Conservation (phyloP, 1,284 basidiomycete genomes). For the Bjerkandera adusta region DNA sequence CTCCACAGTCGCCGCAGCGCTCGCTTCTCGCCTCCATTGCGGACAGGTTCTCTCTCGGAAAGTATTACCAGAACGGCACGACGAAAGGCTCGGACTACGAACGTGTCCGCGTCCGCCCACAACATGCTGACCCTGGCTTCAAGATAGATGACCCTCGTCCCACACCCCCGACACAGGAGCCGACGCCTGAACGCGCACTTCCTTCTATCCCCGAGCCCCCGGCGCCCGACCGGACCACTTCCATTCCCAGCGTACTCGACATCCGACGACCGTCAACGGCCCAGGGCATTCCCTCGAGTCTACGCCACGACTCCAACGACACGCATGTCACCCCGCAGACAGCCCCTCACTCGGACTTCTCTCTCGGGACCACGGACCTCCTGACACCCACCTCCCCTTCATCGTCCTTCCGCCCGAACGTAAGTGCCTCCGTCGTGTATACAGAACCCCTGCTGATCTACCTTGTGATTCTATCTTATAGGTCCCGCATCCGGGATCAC, state of each 20-base stretch:
- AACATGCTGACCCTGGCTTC: conserved; percentile 4
- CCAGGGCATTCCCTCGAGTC: neutral
- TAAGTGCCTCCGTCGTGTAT: neutral
- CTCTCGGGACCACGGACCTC: conserved; percentile 14
- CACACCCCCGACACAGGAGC: neutral
- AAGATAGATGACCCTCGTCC: conserved; percentile 13
- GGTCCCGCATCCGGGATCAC: neutral
- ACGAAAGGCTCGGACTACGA: conserved; percentile 20
- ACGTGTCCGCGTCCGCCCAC: conserved; percentile 8
- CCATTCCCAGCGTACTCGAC: conserved; percentile 17
- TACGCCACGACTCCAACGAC: neutral
- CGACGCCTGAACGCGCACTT: neutral
- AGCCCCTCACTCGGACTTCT: conserved; percentile 14
- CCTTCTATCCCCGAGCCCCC: neutral
- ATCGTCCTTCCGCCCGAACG: neutral
- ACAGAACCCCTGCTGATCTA: no score
- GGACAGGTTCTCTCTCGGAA: conserved; percentile 7
- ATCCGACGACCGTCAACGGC: conserved; percentile 9
- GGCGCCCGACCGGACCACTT: conserved; percentile 1
- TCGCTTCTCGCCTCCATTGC: conserved; percentile 8
- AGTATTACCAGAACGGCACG: conserved; percentile 17
- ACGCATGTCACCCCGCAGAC: neutral
- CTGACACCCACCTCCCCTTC: conserved; percentile 9
- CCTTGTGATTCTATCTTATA: neutral
- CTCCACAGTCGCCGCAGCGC: neutral